Conservation (phyloP, 2,329 filamentous ascomycete species). For the Myriangium duriaei region DNA sequence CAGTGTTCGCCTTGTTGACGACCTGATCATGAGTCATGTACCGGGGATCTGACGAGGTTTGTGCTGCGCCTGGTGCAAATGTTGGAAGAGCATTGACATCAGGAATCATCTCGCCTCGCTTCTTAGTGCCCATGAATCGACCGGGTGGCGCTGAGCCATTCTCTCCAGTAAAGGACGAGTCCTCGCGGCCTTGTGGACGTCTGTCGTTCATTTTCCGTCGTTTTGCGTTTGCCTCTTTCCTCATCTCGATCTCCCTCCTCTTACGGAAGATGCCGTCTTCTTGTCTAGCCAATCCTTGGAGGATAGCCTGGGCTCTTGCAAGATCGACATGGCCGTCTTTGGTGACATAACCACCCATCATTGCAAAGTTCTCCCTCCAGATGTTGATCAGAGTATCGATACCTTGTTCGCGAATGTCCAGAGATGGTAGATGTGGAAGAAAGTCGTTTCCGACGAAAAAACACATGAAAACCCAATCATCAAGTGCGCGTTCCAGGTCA, state of each 20-base stretch:
- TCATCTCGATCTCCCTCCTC: slow-evolving; percentile 74
- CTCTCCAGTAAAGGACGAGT: slow-evolving; percentile 13
- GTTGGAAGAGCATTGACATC: slow-evolving; percentile 38
- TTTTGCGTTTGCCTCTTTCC: slow-evolving; percentile 66
- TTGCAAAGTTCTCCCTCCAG: slow-evolving; percentile 82
- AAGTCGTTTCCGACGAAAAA: slow-evolving; percentile 99
- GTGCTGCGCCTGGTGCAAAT: slow-evolving; percentile 42
- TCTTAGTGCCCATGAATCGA: slow-evolving; percentile 13
- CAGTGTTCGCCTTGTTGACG: slow-evolving; percentile 60
- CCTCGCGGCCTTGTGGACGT: slow-evolving; percentile 19
- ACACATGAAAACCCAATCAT: slow-evolving; percentile 99
- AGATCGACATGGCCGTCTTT: slow-evolving; percentile 90
- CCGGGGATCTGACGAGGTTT: slow-evolving; percentile 41
- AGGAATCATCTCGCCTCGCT: slow-evolving; percentile 21
- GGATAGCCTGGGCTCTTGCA: slow-evolving; percentile 71
- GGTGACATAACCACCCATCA: slow-evolving; percentile 92
- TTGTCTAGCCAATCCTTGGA: slow-evolving; percentile 78
- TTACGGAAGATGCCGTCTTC: slow-evolving; percentile 88
- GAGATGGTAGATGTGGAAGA: slow-evolving; percentile 86
- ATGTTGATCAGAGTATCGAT: slow-evolving; percentile 95
- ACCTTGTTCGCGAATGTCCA: slow-evolving; percentile 93
- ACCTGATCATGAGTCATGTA: slow-evolving; percentile 75
- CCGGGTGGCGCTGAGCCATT: slow-evolving; percentile 21
- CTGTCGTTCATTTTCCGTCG: slow-evolving; percentile 49
- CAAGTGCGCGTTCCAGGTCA: slow-evolving; percentile 84